Conservation (phyloP, 768 basidiomycete genomes). For the Collybia nuda region DNA sequence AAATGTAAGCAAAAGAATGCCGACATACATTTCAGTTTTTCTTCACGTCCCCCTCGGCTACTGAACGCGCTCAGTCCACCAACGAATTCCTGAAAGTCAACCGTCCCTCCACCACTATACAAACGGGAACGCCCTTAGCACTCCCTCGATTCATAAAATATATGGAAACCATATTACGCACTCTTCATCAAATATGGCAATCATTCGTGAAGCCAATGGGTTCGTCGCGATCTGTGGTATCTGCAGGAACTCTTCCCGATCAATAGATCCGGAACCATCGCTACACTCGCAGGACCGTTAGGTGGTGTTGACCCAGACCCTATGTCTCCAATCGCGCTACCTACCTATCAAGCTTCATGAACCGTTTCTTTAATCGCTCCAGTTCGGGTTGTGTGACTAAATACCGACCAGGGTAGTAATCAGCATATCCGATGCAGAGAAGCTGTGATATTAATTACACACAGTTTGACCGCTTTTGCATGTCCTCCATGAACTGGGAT, state of each 20-base stretch:
- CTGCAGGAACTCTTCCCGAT: constrained; percentile 97
- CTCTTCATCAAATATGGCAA: constrained; percentile 99
- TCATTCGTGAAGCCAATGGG: constrained; percentile 95
- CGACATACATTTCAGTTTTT: constrained; percentile 88
- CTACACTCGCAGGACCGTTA: constrained; percentile 34
- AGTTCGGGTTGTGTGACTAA: constrained; percentile 93
- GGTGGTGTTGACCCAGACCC: not conserved
- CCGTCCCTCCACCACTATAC: constrained; percentile 91
- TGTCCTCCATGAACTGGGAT: constrained; percentile 97
- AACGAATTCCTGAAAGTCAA: constrained; percentile 99
- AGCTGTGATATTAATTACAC: constrained; percentile 29
- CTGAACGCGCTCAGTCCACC: constrained; percentile 98
- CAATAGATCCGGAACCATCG: constrained; percentile 96
- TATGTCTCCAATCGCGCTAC: constrained; percentile 12
- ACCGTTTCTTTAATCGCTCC: constrained; percentile 95
- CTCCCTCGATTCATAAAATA: constrained; percentile 3
- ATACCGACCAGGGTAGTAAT: not conserved
- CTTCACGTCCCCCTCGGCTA: constrained; percentile 93
- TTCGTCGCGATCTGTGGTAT: constrained; percentile 99
- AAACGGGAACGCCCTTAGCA: constrained; percentile 2
- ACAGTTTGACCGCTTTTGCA: constrained; percentile 98
- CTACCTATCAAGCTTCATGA: constrained; percentile 98
- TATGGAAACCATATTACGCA: constrained; percentile 42
- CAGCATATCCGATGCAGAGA: constrained; percentile 9
- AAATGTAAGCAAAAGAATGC: not conserved